A percentile compares a stretch with the other conserved stretches of the same genome.
phyloP scores from a whole-genome alignment of 208 protist genomes.

The Phytomonas francai region DNA sequence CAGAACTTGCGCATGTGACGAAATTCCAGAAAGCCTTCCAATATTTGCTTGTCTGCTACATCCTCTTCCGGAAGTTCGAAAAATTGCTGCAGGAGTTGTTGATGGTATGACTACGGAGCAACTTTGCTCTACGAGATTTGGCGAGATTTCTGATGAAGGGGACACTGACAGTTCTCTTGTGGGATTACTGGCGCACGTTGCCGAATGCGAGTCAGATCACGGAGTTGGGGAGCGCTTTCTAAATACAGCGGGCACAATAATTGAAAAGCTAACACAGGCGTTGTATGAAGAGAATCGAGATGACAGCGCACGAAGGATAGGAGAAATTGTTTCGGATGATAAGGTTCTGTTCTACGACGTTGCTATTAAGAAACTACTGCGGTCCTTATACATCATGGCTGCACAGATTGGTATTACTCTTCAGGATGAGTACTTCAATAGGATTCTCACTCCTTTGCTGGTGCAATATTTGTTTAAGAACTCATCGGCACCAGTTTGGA shows the following conservation, averaged over 20 bases:
- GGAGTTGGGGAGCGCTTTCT: slow-evolving; percentile 21
- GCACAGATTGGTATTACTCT: slow-evolving; percentile 7
- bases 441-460: slow-evolving; percentile 18
- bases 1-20: slow-evolving; percentile 8
- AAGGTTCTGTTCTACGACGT: slow-evolving; percentile 10
- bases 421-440: slow-evolving; percentile 14
- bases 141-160: slow-evolving; percentile 8
- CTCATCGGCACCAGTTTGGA: neutral
- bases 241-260: slow-evolving; percentile 13
- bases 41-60: slow-evolving; percentile 80
- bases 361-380: slow-evolving; percentile 16
- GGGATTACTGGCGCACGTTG: slow-evolving; percentile 37
- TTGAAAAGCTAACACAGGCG: slow-evolving; percentile 14
- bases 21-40: slow-evolving; percentile 39
- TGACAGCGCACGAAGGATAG: slow-evolving; percentile 14
- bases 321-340: neutral
- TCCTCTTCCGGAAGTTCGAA: slow-evolving; percentile 51
- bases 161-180: slow-evolving; percentile 28
- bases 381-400: slow-evolving; percentile 22
- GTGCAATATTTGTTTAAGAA: neutral
- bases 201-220: slow-evolving; percentile 23
- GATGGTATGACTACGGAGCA: slow-evolving; percentile 34
- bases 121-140: slow-evolving; percentile 19
- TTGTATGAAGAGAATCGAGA: neutral
- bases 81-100: slow-evolving; percentile 38